phyloP scores from a whole-genome alignment of 768 basidiomycete species.

The Boletus rubescentipes region DNA sequence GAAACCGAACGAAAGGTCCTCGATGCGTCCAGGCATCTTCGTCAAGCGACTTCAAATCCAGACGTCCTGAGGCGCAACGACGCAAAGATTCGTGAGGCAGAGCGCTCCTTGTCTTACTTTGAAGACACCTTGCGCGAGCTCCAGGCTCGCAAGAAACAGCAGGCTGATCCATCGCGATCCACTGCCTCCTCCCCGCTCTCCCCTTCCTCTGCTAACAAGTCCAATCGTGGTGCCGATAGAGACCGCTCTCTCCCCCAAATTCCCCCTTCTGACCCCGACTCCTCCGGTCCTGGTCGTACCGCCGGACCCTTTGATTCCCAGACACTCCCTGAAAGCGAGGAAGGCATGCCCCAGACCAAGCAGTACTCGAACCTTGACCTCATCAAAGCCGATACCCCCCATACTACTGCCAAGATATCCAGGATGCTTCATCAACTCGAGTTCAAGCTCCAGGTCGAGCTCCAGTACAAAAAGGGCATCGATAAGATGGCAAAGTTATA shows the following conservation, averaged over 20 bases:
- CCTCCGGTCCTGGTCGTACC: conserved; percentile 30
- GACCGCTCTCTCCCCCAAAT: conserved; percentile 42
- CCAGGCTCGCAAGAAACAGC: conserved; percentile 70
- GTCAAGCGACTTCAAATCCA: conserved; percentile 80
- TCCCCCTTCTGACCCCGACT: conserved; percentile 52
- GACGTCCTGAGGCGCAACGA: conserved; percentile 83
- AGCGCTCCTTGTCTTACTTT: conserved; percentile 83
- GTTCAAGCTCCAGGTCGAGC: conserved; percentile 98
- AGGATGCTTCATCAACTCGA: conserved; percentile 98
- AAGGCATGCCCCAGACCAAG: conserved; percentile 50
- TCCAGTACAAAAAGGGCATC: conserved; percentile 97
- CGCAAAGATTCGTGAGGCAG: conserved; percentile 83
- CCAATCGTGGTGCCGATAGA: conserved; percentile 25
- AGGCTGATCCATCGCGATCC: conserved; percentile 57
- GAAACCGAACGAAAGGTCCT: conserved; percentile 91
- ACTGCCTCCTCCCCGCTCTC: conserved; percentile 39
- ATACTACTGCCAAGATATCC: conserved; percentile 94
- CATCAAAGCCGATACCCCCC: conserved; percentile 95
- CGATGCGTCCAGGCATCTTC: conserved; percentile 76
- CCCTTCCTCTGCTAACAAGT: conserved; percentile 18
- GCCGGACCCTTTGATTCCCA: conserved; percentile 41
- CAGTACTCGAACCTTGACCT: conserved; percentile 87
- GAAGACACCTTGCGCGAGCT: conserved; percentile 83
- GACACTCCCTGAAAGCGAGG: conserved; percentile 38
- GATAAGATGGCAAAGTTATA: conserved; percentile 99